Conservation (phyloP, 1,284 basidiomycete species). For the Leccinum fallax region DNA sequence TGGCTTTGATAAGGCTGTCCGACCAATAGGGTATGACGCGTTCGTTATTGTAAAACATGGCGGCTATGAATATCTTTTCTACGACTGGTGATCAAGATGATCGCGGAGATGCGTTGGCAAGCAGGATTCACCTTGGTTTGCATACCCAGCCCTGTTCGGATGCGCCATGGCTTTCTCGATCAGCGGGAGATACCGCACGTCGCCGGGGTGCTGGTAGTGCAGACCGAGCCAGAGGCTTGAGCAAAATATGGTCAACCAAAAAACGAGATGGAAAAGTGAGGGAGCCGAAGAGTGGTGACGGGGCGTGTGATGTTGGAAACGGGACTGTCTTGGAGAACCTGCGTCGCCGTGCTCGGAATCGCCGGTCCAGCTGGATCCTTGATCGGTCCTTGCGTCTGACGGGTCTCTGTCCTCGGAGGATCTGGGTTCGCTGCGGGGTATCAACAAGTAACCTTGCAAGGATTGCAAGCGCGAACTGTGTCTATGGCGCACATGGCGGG, state of each 20-base stretch:
- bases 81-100: background rate
- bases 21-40: slow-evolving; percentile 45
- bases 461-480: background rate
- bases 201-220: slow-evolving; percentile 11
- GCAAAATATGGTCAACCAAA: slow-evolving; percentile 13
- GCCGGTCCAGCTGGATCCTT: background rate
- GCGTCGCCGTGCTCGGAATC: background rate
- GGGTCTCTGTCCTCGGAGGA: slow-evolving; percentile 2
- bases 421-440: slow-evolving; percentile 12
- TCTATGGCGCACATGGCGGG: background rate
- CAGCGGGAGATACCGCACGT: slow-evolving; percentile 18
- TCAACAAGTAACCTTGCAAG: slow-evolving; percentile 9
- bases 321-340: background rate
- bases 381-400: background rate
- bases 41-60: slow-evolving; percentile 45
- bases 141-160: slow-evolving; percentile 21
- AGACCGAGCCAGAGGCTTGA: slow-evolving; percentile 14
- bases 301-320: background rate
- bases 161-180: slow-evolving; percentile 16
- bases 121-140: slow-evolving; percentile 15
- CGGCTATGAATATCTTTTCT: slow-evolving; percentile 36
- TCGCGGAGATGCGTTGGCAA: background rate
- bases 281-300: background rate
- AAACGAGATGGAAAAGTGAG: background rate
- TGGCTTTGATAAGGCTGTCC: slow-evolving; percentile 38